Conservation (phyloP, 2,329 filamentous ascomycete genomes). For the Oidium heveae region DNA sequence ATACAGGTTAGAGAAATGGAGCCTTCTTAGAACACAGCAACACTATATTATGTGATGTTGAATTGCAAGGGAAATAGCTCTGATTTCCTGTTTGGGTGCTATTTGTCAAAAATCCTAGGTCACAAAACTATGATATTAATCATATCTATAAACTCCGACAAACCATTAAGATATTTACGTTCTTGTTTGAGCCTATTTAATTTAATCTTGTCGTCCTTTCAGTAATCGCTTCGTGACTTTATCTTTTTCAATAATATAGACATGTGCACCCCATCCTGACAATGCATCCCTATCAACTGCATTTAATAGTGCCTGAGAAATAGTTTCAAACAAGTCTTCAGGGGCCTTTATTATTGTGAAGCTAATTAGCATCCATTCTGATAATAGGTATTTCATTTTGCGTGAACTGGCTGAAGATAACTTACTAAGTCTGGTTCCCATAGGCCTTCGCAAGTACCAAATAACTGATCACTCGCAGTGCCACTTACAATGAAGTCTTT, state of each 20-base stretch:
- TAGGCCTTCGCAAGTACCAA: constrained; percentile 92
- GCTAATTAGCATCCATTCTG: not conserved
- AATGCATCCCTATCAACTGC: constrained; percentile 91
- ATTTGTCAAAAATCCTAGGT: too few species aligned
- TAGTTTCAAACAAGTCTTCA: constrained; percentile 93
- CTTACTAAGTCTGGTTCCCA: constrained; percentile 93
- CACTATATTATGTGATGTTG: too few species aligned
- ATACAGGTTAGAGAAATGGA: too few species aligned
- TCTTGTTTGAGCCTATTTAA: not conserved
- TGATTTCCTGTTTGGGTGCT: too few species aligned
- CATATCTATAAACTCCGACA: too few species aligned
- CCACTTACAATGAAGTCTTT: constrained; percentile 98
- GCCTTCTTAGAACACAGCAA: too few species aligned
- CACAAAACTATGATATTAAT: too few species aligned
- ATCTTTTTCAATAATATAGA: constrained; percentile 99
- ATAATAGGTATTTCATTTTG: not conserved
- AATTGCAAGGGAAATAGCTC: too few species aligned
- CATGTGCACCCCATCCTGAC: constrained; percentile 93
- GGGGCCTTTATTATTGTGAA: constrained; percentile 31
- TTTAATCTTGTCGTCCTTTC: constrained; percentile 86
- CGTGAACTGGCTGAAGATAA: constrained; percentile 6
- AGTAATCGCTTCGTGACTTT: constrained; percentile 98
- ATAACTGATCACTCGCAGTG: constrained; percentile 89
- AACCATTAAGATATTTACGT: too few species aligned
- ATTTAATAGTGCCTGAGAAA: constrained; percentile 86